Conservation (phyloP, 164 flowering plant species). For the Echeveria elegans region DNA sequence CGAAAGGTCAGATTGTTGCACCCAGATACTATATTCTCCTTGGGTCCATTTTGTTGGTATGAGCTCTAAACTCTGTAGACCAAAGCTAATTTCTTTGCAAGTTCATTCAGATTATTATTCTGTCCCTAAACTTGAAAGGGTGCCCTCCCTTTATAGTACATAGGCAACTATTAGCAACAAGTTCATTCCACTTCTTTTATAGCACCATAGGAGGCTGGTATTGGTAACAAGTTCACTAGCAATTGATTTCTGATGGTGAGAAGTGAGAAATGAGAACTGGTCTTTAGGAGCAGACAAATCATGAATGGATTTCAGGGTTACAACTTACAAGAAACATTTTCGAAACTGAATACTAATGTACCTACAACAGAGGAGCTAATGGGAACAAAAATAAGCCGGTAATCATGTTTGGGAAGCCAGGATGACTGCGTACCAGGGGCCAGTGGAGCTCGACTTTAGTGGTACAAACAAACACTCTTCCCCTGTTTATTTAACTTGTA, state of each 20-base stretch:
- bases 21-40: neutral
- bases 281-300: neutral
- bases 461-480: neutral
- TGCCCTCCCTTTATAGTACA: neutral
- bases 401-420: neutral
- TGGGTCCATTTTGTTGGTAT: neutral
- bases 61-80: neutral
- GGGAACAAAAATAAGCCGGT: slow-evolving; percentile 3
- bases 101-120: neutral
- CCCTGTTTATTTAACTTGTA: neutral
- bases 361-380: neutral
- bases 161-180: neutral
- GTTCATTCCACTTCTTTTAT: no score
- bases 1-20: neutral
- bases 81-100: neutral
- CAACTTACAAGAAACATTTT: neutral
- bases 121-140: neutral
- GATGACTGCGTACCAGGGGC: neutral
- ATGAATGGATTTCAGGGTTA: neutral
- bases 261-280: no score
- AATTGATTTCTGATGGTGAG: neutral
- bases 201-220: no score
- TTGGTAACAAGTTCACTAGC: neutral
- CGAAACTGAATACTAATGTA: neutral
- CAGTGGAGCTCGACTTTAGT: no score